Evolutionary conservation across 1,284 basidiomycete genomes (phyloP).

Genomic region (Moesziomyces globuligerus): DNA sequence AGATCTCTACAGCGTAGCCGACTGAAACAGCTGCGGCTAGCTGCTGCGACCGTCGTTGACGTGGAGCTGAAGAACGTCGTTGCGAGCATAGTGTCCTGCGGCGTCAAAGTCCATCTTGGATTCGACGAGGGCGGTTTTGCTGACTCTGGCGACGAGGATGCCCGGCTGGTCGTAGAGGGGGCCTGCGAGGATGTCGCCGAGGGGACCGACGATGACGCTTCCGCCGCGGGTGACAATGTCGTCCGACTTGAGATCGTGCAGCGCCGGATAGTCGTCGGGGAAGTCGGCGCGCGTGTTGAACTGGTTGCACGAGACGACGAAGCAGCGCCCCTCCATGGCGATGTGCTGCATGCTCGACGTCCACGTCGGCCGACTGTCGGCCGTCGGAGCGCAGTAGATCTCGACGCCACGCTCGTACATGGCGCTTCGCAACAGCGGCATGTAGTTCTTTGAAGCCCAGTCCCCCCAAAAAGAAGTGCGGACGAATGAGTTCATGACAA

Average conservation of each 20-base stretch:
- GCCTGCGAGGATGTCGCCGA: conserved; percentile 77
- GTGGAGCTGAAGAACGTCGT: conserved; percentile 69
- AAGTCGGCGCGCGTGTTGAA: conserved; percentile 69
- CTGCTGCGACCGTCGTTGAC: conserved; percentile 19
- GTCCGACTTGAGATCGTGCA: conserved; percentile 52
- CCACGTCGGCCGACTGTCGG: conserved; percentile 77
- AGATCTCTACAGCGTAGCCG: no score
- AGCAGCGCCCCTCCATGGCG: conserved; percentile 79
- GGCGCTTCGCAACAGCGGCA: conserved; percentile 73
- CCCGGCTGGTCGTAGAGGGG: conserved; percentile 75
- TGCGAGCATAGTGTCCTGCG: conserved; percentile 76
- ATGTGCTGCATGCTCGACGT: conserved; percentile 77
- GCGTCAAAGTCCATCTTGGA: conserved; percentile 80
- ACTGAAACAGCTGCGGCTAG: no score
- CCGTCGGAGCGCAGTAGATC: conserved; percentile 78
- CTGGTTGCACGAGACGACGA: conserved; percentile 77
- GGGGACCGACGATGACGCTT: conserved; percentile 76
- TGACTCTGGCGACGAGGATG: conserved; percentile 74
- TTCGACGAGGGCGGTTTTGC: conserved; percentile 74
- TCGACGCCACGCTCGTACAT: conserved; percentile 76
- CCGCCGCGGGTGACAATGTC: conserved; percentile 78
- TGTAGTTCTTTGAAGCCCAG: conserved; percentile 73
- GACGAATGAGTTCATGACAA: no score
- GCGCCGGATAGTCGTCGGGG: conserved; percentile 72
- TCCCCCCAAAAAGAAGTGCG: background rate